Evolutionary conservation across 495 filamentous ascomycete species (phyloP).

Genomic region (Penicillium atrosanguineum): DNA sequence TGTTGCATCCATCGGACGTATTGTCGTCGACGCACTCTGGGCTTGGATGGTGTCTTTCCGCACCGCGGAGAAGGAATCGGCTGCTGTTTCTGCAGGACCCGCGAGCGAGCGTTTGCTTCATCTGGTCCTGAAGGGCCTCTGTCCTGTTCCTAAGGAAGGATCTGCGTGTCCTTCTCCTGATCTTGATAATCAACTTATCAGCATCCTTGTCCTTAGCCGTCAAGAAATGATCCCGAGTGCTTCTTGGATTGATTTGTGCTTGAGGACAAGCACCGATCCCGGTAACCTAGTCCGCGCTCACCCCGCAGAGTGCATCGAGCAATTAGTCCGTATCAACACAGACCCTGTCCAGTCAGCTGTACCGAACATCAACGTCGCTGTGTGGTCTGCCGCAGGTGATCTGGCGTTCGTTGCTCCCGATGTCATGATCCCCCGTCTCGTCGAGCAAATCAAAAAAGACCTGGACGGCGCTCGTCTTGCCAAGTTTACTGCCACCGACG

Average conservation of each 20-base stretch:
- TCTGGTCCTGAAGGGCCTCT: slow-evolving; percentile 69
- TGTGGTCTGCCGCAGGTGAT: slow-evolving; percentile 79
- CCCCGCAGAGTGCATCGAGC: slow-evolving; percentile 48
- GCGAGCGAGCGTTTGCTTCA: slow-evolving; percentile 52
- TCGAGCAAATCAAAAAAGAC: slow-evolving; percentile 68
- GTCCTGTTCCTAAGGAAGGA: slow-evolving; percentile 43
- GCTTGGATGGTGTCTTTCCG: slow-evolving; percentile 69
- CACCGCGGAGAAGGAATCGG: slow-evolving; percentile 70
- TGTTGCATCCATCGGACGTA: slow-evolving; percentile 51
- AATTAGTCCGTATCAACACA: slow-evolving; percentile 37
- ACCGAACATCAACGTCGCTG: slow-evolving; percentile 58
- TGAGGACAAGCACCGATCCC: slow-evolving; percentile 76
- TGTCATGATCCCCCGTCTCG: slow-evolving; percentile 68
- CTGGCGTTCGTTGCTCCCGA: slow-evolving; percentile 92
- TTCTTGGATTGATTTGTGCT: slow-evolving; percentile 85
- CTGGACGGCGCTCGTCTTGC: slow-evolving; percentile 63
- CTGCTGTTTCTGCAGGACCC: slow-evolving; percentile 65
- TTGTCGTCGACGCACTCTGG: slow-evolving; percentile 75
- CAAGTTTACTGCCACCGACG: slow-evolving; percentile 76
- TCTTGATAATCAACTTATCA: slow-evolving; percentile 64
- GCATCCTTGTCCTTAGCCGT: slow-evolving; percentile 73
- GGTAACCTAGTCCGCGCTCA: slow-evolving; percentile 63
- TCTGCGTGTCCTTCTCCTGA: slow-evolving; percentile 37
- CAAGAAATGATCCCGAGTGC: slow-evolving; percentile 71
- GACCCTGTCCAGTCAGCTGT: slow-evolving; percentile 42